Conservation (phyloP, 2,329 filamentous ascomycete species). For the Hymenoscyphus albidus region DNA sequence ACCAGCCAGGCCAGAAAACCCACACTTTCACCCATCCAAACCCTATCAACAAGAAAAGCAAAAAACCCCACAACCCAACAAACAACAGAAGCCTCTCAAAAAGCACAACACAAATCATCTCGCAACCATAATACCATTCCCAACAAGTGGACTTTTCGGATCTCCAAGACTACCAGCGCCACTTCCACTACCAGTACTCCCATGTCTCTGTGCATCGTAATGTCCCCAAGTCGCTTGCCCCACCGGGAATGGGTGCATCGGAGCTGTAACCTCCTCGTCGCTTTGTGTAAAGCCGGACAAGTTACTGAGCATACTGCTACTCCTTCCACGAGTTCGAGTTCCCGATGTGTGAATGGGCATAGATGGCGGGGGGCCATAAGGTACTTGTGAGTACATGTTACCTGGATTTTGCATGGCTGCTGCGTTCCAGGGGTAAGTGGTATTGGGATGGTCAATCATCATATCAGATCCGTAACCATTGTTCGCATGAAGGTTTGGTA, state of each 20-base stretch:
- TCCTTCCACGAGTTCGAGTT: slow-evolving; percentile 46
- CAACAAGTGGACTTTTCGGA: slow-evolving; percentile 46
- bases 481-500: slow-evolving; percentile 20
- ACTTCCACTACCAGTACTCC: slow-evolving; percentile 37
- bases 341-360: slow-evolving; percentile 16
- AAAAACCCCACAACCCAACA: not conserved
- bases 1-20: not conserved
- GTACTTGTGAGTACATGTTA: slow-evolving; percentile 10
- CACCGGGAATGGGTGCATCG: slow-evolving; percentile 12
- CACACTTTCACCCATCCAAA: not conserved
- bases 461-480: slow-evolving; percentile 8
- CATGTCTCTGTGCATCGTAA: slow-evolving; percentile 23
- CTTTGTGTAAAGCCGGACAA: slow-evolving; percentile 64
- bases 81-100: too few relatives aligned
- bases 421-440: slow-evolving; percentile 27
- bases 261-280: slow-evolving; percentile 38
- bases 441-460: slow-evolving; percentile 16
- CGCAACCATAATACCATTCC: slow-evolving; percentile 14
- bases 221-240: slow-evolving; percentile 20
- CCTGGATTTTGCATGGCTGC: slow-evolving; percentile 11
- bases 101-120: slow-evolving; percentile 7
- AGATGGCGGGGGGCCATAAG: slow-evolving; percentile 9
- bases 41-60: not conserved
- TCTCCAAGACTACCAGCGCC: slow-evolving; percentile 45
- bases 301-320: slow-evolving; percentile 64